These are phyloP conservation scores for Chara braunii DNA, from an alignment of 139 green algal genomes.

Conservation along the genomic window DNA sequence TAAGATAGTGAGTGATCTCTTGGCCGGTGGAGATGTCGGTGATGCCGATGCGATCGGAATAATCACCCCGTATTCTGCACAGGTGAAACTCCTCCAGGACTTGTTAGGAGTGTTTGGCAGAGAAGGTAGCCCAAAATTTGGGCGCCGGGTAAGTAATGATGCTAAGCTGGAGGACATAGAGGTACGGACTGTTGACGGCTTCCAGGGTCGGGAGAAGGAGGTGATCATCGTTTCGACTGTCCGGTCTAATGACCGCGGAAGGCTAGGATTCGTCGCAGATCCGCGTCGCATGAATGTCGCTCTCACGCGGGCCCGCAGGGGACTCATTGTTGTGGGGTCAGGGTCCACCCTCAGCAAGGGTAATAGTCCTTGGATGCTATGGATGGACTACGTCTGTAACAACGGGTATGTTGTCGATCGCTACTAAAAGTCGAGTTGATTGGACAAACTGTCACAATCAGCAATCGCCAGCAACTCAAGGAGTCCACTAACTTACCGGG, in stretches of 20 bases:
- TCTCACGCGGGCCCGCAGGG: constrained; percentile 63
- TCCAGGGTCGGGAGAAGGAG: constrained; percentile 87
- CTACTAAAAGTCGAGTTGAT: too few relatives aligned
- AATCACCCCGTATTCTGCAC: constrained; percentile 42
- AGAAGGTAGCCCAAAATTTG: neutral
- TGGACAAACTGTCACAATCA: too few relatives aligned
- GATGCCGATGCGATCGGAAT: constrained; percentile 23
- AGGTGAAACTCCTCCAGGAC: constrained; percentile 10
- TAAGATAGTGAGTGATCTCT: constrained; percentile 26
- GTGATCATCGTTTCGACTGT: constrained; percentile 72
- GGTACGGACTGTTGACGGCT: constrained; percentile 44
- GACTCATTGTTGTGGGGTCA: constrained; percentile 61
- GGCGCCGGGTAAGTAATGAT: neutral
- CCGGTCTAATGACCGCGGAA: constrained; percentile 56
- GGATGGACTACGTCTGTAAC: constrained; percentile 5
- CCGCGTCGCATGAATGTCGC: constrained; percentile 81
- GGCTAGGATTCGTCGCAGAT: constrained; percentile 79
- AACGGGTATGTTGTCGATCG: too few relatives aligned
- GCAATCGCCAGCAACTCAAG: too few relatives aligned
- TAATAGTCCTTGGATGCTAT: neutral
- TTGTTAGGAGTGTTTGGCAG: neutral
- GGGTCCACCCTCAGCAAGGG: neutral
- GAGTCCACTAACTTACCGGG: too few relatives aligned
- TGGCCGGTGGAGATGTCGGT: constrained; percentile 2
- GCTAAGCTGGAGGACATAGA: neutral